Evolutionary conservation across 208 protist species (phyloP).

Genomic region (Balamuthia mandrillaris): DNA sequence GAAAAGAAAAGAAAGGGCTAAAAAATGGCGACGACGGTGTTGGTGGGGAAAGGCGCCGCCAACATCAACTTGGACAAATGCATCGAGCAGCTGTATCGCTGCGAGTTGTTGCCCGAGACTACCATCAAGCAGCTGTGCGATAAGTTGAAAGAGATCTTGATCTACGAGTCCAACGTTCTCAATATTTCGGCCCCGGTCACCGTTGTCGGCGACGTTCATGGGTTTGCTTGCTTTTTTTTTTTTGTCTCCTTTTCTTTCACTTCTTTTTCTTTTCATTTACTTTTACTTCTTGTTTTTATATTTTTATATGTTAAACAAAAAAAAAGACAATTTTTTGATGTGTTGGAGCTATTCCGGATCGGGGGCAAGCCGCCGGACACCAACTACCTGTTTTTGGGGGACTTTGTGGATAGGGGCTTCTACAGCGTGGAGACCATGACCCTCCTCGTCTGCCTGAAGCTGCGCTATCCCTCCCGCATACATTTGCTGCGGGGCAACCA

Average conservation of each 20-base stretch:
- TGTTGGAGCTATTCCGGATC: constrained; percentile 94
- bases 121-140: constrained; percentile 48
- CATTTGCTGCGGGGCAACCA: constrained; percentile 97
- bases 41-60: background rate
- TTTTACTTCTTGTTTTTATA: background rate
- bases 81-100: constrained; percentile 64
- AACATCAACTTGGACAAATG: constrained; percentile 56
- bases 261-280: background rate
- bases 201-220: constrained; percentile 89
- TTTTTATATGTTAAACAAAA: background rate
- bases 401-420: constrained; percentile 74
- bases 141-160: constrained; percentile 60
- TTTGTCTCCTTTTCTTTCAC: background rate
- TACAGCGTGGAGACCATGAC: constrained; percentile 58
- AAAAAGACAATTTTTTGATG: constrained; percentile 89
- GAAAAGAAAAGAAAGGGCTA: too few species aligned
- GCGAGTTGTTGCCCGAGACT: constrained; percentile 55
- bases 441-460: constrained; percentile 37
- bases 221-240: constrained; percentile 27
- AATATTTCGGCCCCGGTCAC: constrained; percentile 67
- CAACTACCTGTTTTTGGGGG: constrained; percentile 96
- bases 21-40: background rate
- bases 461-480: constrained; percentile 68
- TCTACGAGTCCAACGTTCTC: constrained; percentile 69
- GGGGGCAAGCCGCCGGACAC: constrained; percentile 90